phyloP scores from a whole-genome alignment of 1,139 yeast species.

The Kurtzmaniella quercitrusa region DNA sequence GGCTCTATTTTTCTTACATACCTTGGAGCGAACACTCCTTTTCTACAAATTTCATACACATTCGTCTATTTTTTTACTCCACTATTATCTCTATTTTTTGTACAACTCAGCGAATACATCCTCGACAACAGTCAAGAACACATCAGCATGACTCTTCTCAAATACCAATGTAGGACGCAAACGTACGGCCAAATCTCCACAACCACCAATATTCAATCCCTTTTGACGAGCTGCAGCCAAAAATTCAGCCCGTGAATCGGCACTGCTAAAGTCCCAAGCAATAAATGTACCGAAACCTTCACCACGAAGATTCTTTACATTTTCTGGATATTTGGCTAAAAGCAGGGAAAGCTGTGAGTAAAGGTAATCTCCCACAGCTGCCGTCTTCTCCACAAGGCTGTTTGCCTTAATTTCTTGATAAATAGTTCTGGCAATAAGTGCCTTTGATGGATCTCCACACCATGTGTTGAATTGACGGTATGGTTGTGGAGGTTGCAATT shows the following conservation, averaged over 20 bases:
- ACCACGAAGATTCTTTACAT: slow-evolving; percentile 58
- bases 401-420: slow-evolving; percentile 53
- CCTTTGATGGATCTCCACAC: slow-evolving; percentile 79
- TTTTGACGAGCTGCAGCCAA: slow-evolving; percentile 44
- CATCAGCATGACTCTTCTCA: slow-evolving; percentile 63
- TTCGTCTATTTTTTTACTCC: no score
- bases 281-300: slow-evolving; percentile 66
- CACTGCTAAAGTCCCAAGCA: slow-evolving; percentile 62
- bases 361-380: slow-evolving; percentile 58
- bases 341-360: slow-evolving; percentile 43
- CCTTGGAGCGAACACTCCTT: no score
- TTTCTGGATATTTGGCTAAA: slow-evolving; percentile 40
- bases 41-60: no score
- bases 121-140: slow-evolving; percentile 47
- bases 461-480: slow-evolving; percentile 80
- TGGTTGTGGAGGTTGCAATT: slow-evolving; percentile 57
- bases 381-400: slow-evolving; percentile 48
- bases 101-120: slow-evolving; percentile 18
- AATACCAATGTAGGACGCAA: slow-evolving; percentile 69
- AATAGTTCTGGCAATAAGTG: slow-evolving; percentile 60
- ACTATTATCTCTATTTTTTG: background rate
- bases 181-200: slow-evolving; percentile 63
- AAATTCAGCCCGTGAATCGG: slow-evolving; percentile 48
- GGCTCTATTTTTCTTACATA: no score
- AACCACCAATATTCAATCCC: slow-evolving; percentile 73